Conservation (phyloP, 2,329 filamentous ascomycete genomes). For the Trichocomaceae sp. region DNA sequence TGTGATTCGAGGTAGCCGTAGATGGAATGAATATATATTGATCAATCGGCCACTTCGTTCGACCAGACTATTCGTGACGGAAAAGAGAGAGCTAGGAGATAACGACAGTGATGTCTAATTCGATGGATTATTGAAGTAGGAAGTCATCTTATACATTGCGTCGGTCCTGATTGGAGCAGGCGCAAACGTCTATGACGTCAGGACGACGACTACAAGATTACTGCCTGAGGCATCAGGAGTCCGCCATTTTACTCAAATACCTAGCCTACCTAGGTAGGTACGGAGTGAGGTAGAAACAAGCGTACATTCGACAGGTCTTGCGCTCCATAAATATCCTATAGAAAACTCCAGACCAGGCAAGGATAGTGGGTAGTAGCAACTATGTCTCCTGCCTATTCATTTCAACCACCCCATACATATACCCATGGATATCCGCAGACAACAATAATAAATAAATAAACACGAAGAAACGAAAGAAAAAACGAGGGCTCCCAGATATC, state of each 20-base stretch:
- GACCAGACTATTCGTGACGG: not conserved
- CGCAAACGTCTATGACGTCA: slow-evolving; percentile 12
- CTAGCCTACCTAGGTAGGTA: no score
- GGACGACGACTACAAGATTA: slow-evolving; percentile 1
- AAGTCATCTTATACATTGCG: not conserved
- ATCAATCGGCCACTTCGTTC: not conserved
- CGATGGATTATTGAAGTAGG: not conserved
- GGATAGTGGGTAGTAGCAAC: not conserved
- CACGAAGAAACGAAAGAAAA: slow-evolving; percentile 17
- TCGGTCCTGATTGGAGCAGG: not conserved
- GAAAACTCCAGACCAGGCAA: slow-evolving; percentile 11
- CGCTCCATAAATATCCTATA: not conserved
- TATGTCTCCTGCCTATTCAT: not conserved
- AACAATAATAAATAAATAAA: slow-evolving; percentile 16
- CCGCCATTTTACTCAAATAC: no score
- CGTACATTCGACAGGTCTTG: not conserved
- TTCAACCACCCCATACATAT: slow-evolving; percentile 22
- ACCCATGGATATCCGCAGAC: slow-evolving; percentile 21
- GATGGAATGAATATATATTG: not conserved
- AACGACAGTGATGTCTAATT: not conserved
- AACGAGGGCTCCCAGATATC: slow-evolving; percentile 14
- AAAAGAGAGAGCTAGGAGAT: not conserved
- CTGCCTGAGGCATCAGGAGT: slow-evolving; percentile 4
- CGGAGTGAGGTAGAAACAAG: not conserved
- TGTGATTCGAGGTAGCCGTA: not conserved